phyloP scores from a whole-genome alignment of 2,329 filamentous ascomycete species.

The Dothistroma pini region DNA sequence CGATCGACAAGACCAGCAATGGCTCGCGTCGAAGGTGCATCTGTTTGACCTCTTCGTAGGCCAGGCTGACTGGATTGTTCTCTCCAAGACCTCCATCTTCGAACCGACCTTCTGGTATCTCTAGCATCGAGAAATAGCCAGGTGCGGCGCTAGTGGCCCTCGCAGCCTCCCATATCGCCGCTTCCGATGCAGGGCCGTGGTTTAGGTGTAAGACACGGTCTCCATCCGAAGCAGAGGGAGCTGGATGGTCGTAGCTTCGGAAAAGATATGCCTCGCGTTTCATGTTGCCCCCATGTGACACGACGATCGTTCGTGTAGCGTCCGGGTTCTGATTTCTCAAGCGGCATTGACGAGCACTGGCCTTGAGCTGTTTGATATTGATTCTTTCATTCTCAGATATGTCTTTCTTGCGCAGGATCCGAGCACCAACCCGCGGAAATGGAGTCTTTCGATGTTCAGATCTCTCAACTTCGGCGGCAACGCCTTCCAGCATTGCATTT shows the following conservation, averaged over 20 bases:
- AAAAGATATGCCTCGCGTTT: not conserved
- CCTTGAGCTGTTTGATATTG: not conserved
- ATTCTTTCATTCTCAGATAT: not conserved
- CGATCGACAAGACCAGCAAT: conserved; percentile 16
- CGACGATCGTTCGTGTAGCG: not conserved
- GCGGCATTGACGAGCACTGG: not conserved
- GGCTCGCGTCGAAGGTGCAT: conserved; percentile 16
- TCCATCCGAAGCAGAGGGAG: not conserved
- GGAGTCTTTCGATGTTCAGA: not conserved
- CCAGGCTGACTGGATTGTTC: conserved; percentile 20
- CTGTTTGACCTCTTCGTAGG: conserved; percentile 17
- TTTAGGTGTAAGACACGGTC: conserved; percentile 4
- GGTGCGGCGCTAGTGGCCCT: conserved; percentile 23
- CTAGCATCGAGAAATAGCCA: conserved; percentile 13
- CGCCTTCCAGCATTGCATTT: conserved; percentile 4
- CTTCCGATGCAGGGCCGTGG: conserved; percentile 12
- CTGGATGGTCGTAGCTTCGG: not conserved
- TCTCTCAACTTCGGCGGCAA: not conserved
- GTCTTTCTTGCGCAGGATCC: not conserved
- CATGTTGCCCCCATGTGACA: conserved; percentile 1
- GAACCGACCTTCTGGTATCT: conserved; percentile 3
- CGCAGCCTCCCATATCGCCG: conserved; percentile 16
- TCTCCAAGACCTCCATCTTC: conserved; percentile 18
- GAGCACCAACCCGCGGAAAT: not conserved
- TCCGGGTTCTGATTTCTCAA: conserved; percentile 10